phyloP scores from a whole-genome alignment of 1,139 yeast genomes.

The Trichomonascaceae sp. region DNA sequence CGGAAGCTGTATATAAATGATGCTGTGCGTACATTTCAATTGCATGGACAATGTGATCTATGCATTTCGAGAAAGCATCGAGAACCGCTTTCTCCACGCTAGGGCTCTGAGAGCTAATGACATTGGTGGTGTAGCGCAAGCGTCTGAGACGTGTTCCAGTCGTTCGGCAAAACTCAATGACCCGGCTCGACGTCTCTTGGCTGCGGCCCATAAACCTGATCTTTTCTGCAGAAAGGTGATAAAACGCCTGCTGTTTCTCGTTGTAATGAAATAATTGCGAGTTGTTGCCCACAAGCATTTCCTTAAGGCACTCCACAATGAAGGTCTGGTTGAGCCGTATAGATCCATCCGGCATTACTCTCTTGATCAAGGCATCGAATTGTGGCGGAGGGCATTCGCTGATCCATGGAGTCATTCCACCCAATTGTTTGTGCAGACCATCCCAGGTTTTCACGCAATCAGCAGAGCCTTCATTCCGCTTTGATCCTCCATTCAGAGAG shows the following conservation, averaged over 20 bases:
- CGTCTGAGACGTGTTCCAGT: conserved; percentile 19
- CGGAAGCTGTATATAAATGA: background rate
- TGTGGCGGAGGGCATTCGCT: no score
- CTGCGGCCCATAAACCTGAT: conserved; percentile 12
- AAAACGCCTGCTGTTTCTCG: background rate
- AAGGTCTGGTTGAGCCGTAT: no score
- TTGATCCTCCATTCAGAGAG: no score
- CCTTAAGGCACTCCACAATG: background rate
- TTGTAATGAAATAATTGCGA: background rate
- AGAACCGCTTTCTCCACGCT: conserved; percentile 10
- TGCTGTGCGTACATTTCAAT: conserved; percentile 8
- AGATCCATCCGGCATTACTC: no score
- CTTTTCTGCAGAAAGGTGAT: background rate
- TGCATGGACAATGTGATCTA: conserved; percentile 12
- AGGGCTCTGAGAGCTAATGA: conserved; percentile 5
- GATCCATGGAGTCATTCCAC: no score
- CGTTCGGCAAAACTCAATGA: conserved; percentile 11
- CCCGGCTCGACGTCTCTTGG: conserved; percentile 6
- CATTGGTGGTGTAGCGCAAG: conserved; percentile 13
- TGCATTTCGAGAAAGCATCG: conserved; percentile 19
- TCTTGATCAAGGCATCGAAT: no score
- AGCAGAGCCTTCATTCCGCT: no score
- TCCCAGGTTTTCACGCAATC: no score
- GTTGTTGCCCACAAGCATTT: background rate
- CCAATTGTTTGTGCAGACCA: no score